phyloP scores from a whole-genome alignment of 202 grass and related monocot genomes.

The Digitaria exilis region DNA sequence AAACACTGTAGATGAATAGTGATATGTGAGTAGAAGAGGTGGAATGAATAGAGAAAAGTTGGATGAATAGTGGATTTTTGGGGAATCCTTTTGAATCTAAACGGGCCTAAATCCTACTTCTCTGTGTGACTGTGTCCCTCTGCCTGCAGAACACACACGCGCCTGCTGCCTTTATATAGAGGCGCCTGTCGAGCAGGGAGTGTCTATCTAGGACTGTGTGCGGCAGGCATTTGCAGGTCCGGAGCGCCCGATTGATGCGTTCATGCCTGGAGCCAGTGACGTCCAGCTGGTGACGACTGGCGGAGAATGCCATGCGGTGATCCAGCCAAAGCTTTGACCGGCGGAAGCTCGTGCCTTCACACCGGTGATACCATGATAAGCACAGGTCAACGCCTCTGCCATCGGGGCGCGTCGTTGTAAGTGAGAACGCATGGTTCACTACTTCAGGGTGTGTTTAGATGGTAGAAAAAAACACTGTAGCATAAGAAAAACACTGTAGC shows the following conservation, averaged over 20 bases:
- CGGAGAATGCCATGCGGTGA: neutral
- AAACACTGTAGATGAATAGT: no score
- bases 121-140: neutral
- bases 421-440: neutral
- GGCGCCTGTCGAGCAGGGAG: neutral
- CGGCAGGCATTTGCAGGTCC: neutral
- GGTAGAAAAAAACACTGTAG: no score
- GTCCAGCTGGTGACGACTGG: neutral
- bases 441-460: no score
- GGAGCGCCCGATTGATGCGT: neutral
- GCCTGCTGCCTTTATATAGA: constrained; percentile 11
- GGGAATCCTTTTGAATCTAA: no score
- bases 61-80: no score
- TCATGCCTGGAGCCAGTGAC: neutral
- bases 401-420: neutral
- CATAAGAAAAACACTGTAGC: no score
- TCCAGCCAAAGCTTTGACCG: constrained; percentile 18
- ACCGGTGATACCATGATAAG: neutral
- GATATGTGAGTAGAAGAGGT: no score
- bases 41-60: no score
- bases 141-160: neutral
- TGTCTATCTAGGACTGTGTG: neutral
- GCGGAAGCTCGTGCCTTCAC: constrained; percentile 38
- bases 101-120: no score
- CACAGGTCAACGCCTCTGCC: constrained; percentile 26